Percentiles rank a stretch among this genome's conserved stretches.
Conservation (phyloP, 805 yeast genomes). For the Zygosaccharomyces siamensis region DNA sequence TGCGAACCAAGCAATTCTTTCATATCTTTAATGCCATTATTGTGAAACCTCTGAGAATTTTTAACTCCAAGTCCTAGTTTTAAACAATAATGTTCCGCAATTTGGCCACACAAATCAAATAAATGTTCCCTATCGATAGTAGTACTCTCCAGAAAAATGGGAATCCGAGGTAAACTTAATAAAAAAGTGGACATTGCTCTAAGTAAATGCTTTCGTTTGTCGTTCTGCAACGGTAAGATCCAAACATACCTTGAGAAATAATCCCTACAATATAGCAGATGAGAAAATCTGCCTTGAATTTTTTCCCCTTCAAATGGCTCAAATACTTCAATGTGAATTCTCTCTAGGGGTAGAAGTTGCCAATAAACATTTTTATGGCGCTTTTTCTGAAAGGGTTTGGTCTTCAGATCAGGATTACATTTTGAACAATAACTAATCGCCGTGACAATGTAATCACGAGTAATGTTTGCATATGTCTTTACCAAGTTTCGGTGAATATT, state of each 20-base stretch:
- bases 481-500: slow-evolving; percentile 17
- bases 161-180: slow-evolving; percentile 22
- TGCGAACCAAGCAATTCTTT: slow-evolving; percentile 14
- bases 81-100: slow-evolving; percentile 22
- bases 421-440: slow-evolving; percentile 28
- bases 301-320: slow-evolving; percentile 22
- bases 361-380: slow-evolving; percentile 19
- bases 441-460: slow-evolving; percentile 18
- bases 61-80: slow-evolving; percentile 30
- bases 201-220: slow-evolving; percentile 22
- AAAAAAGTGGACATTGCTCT: slow-evolving; percentile 17
- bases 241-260: slow-evolving; percentile 30
- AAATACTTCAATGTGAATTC: slow-evolving; percentile 31
- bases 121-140: slow-evolving; percentile 30
- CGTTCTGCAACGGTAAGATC: slow-evolving; percentile 28
- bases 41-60: slow-evolving; percentile 16
- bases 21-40: slow-evolving; percentile 19
- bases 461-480: slow-evolving; percentile 25
- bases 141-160: slow-evolving; percentile 29
- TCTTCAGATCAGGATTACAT: slow-evolving; percentile 23
- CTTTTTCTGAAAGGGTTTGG: slow-evolving; percentile 13
- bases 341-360: slow-evolving; percentile 24
- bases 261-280: slow-evolving; percentile 29
- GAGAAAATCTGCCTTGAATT: slow-evolving; percentile 28
- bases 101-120: slow-evolving; percentile 26